phyloP scores from a whole-genome alignment of 768 basidiomycete genomes.

The Pisolithus microcarpus region DNA sequence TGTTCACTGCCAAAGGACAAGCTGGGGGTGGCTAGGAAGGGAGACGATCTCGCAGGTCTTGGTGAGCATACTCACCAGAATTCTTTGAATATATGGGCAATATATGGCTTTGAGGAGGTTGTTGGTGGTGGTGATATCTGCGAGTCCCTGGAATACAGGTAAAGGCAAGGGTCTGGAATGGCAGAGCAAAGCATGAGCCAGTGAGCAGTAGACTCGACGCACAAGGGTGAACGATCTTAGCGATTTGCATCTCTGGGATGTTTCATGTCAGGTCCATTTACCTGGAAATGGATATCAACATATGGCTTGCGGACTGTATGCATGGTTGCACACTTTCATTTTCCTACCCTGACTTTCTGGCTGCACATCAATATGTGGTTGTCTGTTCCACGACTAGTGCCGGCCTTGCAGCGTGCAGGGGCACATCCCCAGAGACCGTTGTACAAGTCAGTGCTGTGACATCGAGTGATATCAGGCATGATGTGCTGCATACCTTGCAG shows the following conservation, averaged over 20 bases:
- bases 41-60: slow-evolving; percentile 34
- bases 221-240: slow-evolving; percentile 56
- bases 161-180: slow-evolving; percentile 64
- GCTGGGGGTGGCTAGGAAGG: slow-evolving; percentile 4
- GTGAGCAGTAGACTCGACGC: slow-evolving; percentile 58
- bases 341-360: background rate
- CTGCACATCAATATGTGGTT: slow-evolving; percentile 35
- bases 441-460: slow-evolving; percentile 46
- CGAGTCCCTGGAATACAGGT: slow-evolving; percentile 59
- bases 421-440: slow-evolving; percentile 77
- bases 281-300: slow-evolving; percentile 22
- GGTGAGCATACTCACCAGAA: slow-evolving; percentile 58
- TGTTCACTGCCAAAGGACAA: no score
- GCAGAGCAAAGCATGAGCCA: slow-evolving; percentile 54
- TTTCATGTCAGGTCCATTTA: background rate
- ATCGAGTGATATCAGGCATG: background rate
- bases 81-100: slow-evolving; percentile 52
- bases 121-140: slow-evolving; percentile 52
- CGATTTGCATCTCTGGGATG: slow-evolving; percentile 50
- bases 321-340: no score
- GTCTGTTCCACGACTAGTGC: slow-evolving; percentile 95
- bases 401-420: slow-evolving; percentile 92
- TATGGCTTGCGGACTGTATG: slow-evolving; percentile 50
- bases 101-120: slow-evolving; percentile 58
- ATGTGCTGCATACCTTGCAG: slow-evolving; percentile 18